Conservation (phyloP, 768 basidiomycete species). For the Strobilomyces confusus region DNA sequence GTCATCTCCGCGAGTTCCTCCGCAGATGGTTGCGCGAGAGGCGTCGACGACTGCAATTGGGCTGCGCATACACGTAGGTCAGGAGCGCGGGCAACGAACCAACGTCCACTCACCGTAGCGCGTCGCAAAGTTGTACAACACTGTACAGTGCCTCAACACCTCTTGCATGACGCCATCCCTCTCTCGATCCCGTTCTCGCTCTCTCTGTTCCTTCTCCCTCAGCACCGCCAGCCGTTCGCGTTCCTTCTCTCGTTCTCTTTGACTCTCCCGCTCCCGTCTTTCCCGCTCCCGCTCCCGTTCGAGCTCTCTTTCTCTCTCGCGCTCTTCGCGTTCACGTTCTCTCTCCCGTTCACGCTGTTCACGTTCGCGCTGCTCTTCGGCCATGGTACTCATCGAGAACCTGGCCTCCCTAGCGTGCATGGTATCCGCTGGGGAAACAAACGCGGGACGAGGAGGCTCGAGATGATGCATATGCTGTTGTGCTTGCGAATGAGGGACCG, state of each 20-base stretch:
- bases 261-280: conserved; percentile 17
- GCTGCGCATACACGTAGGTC: conserved; percentile 17
- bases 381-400: conserved; percentile 4
- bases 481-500: conserved; percentile 23
- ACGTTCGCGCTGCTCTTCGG: conserved; percentile 22
- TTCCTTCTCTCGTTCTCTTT: conserved; percentile 22
- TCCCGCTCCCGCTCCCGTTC: conserved; percentile 19
- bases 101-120: conserved; percentile 51
- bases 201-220: conserved; percentile 22
- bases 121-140: conserved; percentile 60
- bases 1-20: conserved; percentile 69
- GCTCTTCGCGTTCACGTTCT: conserved; percentile 19
- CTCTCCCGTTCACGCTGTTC: conserved; percentile 21
- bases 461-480: conserved; percentile 27
- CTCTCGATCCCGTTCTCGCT: conserved; percentile 22
- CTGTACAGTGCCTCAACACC: conserved; percentile 48
- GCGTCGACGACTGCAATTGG: conserved; percentile 39
- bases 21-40: conserved; percentile 48
- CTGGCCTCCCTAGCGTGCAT: conserved; percentile 25
- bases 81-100: conserved; percentile 1
- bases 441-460: conserved; percentile 22
- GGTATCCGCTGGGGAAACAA: conserved; percentile 28
- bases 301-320: conserved; percentile 21
- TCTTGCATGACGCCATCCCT: conserved; percentile 22
- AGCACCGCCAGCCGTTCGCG: conserved; percentile 21